Evolutionary conservation across 345 rosid species (phyloP), one percentile per base, ranked within the genome.

Genomic region (Populus euphratica): DNA sequence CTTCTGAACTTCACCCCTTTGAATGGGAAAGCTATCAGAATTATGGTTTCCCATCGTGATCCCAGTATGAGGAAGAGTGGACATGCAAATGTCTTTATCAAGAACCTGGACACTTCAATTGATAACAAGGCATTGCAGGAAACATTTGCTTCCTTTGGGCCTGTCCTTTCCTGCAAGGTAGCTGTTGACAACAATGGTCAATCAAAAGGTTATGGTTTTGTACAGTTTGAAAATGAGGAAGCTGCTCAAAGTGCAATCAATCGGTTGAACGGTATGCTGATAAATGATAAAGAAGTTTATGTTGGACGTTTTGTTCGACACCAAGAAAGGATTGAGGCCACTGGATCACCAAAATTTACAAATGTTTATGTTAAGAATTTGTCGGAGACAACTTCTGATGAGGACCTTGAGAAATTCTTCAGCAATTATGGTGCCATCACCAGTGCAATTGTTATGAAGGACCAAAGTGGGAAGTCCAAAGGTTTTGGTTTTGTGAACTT

Each of bases 401-500:
- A 86, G 73, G 93, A 90, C 81, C 88, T 92, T 17, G 77, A 63
- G 91, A 89, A 85, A 75, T 27, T 84, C 62, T 92, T 92, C 81
- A 85, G 85, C 41, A 49, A 67, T 36, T 88, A 74, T 77, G 94
- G 97, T 35, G 81, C 81, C 35, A 87, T 92, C 21, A 89, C 92
- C 27, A 89, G 93, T 76, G 90, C 90, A 13, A 75, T 88, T 73
- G 84, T 92, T 77, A 84, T 88, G 90, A 90, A 76, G 80, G 94
- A 90, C 62, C 78, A 79, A 68, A 81, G 71, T 78, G 97, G 94
- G n/a, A 86, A 72, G 72, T 89, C 94, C 39, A 90, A 87, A 81
- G 83, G 92, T 73, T 92, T 92, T 20, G 97, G 93, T 59, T 92
- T 92, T 81, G 93, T 92, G n/a, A 90, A 89, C 76, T 92, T 87